Evolutionary conservation across 805 yeast species (phyloP), one percentile per base, ranked within the genome.

Genomic region (Myxozyma nipponensis): DNA sequence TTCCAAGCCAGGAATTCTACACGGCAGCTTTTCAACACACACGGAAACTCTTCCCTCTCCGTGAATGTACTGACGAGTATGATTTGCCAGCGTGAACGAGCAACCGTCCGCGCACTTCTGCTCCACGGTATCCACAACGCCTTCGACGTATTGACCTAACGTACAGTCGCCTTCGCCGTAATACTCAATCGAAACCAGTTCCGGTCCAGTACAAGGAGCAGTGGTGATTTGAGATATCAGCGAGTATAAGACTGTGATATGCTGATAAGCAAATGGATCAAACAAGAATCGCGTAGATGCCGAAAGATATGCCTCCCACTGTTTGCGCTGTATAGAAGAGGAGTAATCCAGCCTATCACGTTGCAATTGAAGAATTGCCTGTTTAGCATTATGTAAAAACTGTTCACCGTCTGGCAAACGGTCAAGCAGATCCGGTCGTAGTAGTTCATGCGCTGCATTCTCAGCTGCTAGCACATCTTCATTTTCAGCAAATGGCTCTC

Each of bases 131-230:
- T 77, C 71, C 50, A 88, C 83, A 35, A 82, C 73, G 47, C 83
- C 85, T 62, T 95, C 97, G 39, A 93, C 79, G 59, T 83, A 88
- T 61, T 86, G 86, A 0, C 98, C 98, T 39, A 95, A 68, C 7
- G 95, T 83, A 63, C 85, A 83, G 65, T 95, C 98, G 50, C 83
- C 86, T 43, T 88, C 96, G 72, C 95, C 81, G 64, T 91, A 93
- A 63, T 77, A 95, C 54, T 90, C 96, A 43, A 90, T 83, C 1
- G 82, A 79, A 30, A 86, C 81, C n/a, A 81, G 72, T 48, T 81
- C 87, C 0, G 99, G 98, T 0, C 98, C 98, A 37, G 82, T 72
- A 62, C 98, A 93, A 0, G 97, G 97, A 0, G 95, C 88, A 0
- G 95, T 85, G 37, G 87, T 84, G 60, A 83, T 84, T 6, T 82